phyloP scores from a whole-genome alignment of 73 alveolate species.

The Paramecium tetraurelia region DNA sequence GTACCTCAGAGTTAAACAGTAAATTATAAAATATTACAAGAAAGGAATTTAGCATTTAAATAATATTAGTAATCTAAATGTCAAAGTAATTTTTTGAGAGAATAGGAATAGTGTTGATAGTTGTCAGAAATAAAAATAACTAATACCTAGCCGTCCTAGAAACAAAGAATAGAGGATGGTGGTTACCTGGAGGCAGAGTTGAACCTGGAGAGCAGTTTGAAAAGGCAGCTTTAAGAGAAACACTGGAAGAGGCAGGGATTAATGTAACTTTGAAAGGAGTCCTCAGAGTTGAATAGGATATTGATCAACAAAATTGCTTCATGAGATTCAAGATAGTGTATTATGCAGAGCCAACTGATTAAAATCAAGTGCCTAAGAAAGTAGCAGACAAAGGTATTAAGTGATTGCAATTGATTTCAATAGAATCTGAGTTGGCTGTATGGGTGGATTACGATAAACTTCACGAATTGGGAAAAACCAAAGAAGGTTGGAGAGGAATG shows the following conservation, averaged over 20 bases:
- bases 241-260: conserved; percentile 68
- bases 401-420: neutral
- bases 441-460: conserved; percentile 82
- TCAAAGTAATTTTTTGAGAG: neutral
- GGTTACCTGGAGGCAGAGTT: conserved; percentile 89
- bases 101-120: conserved; percentile 59
- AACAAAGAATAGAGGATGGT: conserved; percentile 85
- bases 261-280: conserved; percentile 57
- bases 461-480: conserved; percentile 36
- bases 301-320: neutral
- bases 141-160: conserved; percentile 81
- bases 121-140: conserved; percentile 66
- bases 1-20: neutral
- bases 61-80: neutral
- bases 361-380: conserved; percentile 69
- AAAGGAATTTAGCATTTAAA: neutral
- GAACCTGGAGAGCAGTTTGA: conserved; percentile 77
- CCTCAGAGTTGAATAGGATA: conserved; percentile 58
- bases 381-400: conserved; percentile 66
- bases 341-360: conserved; percentile 83
- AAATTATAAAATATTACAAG: neutral
- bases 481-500: conserved; percentile 70
- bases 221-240: conserved; percentile 68
- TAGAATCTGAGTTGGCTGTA: conserved; percentile 68
- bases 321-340: conserved; percentile 75